Conservation (phyloP, 73 alveolate genomes). For the Paramecium sexaurelia region DNA sequence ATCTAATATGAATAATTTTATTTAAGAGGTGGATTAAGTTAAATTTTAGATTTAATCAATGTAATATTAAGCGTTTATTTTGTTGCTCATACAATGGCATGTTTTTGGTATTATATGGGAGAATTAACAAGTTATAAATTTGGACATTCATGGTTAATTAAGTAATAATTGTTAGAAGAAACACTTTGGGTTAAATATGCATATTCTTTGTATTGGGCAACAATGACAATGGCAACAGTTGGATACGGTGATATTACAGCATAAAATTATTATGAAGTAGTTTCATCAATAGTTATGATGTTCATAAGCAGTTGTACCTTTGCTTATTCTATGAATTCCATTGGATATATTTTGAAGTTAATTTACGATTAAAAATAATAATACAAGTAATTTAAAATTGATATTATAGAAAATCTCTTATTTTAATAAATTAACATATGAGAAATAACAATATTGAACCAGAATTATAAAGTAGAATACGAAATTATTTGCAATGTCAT, state of each 20-base stretch:
- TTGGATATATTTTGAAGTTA: slow-evolving; percentile 39
- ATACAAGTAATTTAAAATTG: neutral
- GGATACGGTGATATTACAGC: slow-evolving; percentile 70
- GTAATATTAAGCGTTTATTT: slow-evolving; percentile 5
- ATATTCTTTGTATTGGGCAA: slow-evolving; percentile 65
- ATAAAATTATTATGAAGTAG: slow-evolving; percentile 24
- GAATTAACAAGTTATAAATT: neutral
- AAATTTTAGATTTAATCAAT: neutral
- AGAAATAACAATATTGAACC: neutral
- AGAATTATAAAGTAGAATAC: neutral
- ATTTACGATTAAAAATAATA: slow-evolving; percentile 18
- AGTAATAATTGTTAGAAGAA: neutral
- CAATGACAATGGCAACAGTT: slow-evolving; percentile 65
- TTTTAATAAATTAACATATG: slow-evolving; percentile 14
- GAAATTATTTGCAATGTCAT: slow-evolving; percentile 35
- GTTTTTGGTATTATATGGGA: slow-evolving; percentile 49
- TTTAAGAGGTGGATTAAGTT: slow-evolving; percentile 20
- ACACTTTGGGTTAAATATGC: slow-evolving; percentile 45
- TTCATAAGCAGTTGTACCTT: slow-evolving; percentile 53
- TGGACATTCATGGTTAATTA: slow-evolving; percentile 6
- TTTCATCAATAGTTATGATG: slow-evolving; percentile 47
- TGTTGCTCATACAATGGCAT: slow-evolving; percentile 50
- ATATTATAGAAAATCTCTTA: neutral
- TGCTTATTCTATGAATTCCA: slow-evolving; percentile 66
- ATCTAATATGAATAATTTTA: slow-evolving; percentile 16